Evolutionary conservation across 441 rosid species (phyloP).

Genomic region (Gossypium trilobum): DNA sequence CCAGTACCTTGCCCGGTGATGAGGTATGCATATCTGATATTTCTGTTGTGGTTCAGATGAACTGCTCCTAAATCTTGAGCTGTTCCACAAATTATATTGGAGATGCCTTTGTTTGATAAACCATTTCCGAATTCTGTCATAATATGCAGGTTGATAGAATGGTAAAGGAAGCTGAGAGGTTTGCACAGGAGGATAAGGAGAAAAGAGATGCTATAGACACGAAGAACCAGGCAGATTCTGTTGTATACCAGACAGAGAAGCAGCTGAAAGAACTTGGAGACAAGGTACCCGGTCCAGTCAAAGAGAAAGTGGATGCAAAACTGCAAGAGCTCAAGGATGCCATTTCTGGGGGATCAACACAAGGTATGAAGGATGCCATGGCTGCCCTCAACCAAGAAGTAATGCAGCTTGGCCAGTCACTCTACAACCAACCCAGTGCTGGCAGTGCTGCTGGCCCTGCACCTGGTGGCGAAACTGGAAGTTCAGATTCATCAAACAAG

Average conservation of each 20-base stretch:
- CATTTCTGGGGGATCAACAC: constrained; percentile 50
- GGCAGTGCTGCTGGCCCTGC: constrained; percentile 41
- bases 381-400: constrained; percentile 82
- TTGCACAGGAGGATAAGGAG: constrained; percentile 73
- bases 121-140: neutral
- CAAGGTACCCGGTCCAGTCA: constrained; percentile 63
- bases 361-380: constrained; percentile 67
- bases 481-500: constrained; percentile 48
- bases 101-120: neutral
- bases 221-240: constrained; percentile 81
- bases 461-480: constrained; percentile 44
- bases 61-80: neutral
- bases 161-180: constrained; percentile 79
- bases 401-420: constrained; percentile 83
- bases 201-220: constrained; percentile 88
- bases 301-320: constrained; percentile 73
- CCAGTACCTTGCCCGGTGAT: constrained; percentile 81
- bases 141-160: constrained; percentile 58
- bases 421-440: constrained; percentile 76
- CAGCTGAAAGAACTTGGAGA: constrained; percentile 77
- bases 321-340: constrained; percentile 71
- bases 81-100: neutral
- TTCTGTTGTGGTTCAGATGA: neutral
- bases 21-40: constrained; percentile 35
- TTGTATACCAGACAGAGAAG: constrained; percentile 79